These are phyloP conservation scores for Claviceps maximensis DNA, from an alignment of 2,329 filamentous ascomycete species.

Conservation along the genomic window DNA sequence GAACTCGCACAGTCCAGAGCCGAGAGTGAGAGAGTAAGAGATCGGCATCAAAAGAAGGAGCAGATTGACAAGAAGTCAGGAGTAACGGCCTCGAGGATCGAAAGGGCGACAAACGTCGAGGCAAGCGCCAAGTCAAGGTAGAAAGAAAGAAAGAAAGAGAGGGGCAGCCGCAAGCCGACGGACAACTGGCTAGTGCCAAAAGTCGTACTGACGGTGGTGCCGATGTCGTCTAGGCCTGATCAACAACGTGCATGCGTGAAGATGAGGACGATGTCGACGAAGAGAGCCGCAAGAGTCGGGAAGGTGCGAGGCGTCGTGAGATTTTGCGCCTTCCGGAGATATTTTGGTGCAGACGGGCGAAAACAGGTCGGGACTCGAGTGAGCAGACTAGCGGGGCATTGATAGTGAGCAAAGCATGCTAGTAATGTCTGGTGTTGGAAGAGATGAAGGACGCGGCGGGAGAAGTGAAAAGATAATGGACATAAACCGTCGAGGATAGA, in stretches of 20 bases:
- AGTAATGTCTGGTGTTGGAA: background rate
- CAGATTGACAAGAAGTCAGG: background rate
- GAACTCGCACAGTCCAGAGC: background rate
- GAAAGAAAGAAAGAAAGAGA: background rate
- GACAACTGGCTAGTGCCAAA: background rate
- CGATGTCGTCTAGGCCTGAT: background rate
- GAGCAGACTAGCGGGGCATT: background rate
- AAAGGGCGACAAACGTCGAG: background rate
- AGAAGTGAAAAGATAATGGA: background rate
- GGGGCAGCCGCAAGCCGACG: background rate
- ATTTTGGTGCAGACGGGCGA: background rate
- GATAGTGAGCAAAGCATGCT: background rate
- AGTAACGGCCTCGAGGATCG: background rate
- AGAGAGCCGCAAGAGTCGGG: background rate
- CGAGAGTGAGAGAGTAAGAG: too few species aligned
- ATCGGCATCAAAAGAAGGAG: background rate
- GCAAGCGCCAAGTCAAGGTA: background rate
- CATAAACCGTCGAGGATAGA: background rate
- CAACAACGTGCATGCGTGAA: background rate
- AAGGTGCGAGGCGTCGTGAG: background rate
- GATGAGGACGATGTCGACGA: background rate
- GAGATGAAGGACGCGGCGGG: background rate
- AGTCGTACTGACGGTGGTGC: background rate
- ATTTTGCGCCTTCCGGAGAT: background rate
- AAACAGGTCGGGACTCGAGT: background rate